Base-by-base conservation (phyloP, 306 rosid species). In the Medicago arabica region DNA sequence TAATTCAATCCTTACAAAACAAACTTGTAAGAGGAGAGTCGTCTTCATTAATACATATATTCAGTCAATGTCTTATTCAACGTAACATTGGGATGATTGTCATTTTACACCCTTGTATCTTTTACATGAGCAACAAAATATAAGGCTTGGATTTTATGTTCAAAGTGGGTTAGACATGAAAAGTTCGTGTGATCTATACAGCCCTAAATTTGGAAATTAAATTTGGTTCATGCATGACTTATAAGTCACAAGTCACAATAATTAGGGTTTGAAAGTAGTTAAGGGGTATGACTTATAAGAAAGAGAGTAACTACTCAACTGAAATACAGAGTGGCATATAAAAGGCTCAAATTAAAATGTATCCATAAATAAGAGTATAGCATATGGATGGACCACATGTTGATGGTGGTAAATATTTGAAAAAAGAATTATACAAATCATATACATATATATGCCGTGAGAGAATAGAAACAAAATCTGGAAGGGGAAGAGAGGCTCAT, bases 151-250 rank as follows among this genome's bases (percentile, higher is more conserved):
- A 75, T 83, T 83, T 61, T 78, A 75, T 74, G 76, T 75, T 39
- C 31, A 71, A 76, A 81, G 77, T 72, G 75, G 72, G 69, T 83
- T 44, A 51, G 31, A 43, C 84, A 84, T 84, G 84, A 76, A 74
- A 64, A 76, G 71, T 23, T 76, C 62, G 69, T 82, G 83, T 16
- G 46, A 6, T 46, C 51, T 46, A 46, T 6, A 46, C 1, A 13
- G 7, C 5, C 59, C 44, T 53, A 17, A 73, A 69, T 78, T 51
- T 8, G 16, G 67, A 72, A 83, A 77, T 4, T 71, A 44, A 80
- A 75, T 75, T 47, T 25, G 16, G 23, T 49, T 58, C 9, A 47
- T 68, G 21, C 21, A 53, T 11, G 69, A 10, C 6, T 53, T 23
- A 57, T 28, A 28, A 21, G 23, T 21, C 23, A 21, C 5, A 78